A percentile compares a stretch with the other conserved stretches of the same genome.
phyloP scores from a whole-genome alignment of 2,329 filamentous ascomycete species.

The Delphinella strobiligena region DNA sequence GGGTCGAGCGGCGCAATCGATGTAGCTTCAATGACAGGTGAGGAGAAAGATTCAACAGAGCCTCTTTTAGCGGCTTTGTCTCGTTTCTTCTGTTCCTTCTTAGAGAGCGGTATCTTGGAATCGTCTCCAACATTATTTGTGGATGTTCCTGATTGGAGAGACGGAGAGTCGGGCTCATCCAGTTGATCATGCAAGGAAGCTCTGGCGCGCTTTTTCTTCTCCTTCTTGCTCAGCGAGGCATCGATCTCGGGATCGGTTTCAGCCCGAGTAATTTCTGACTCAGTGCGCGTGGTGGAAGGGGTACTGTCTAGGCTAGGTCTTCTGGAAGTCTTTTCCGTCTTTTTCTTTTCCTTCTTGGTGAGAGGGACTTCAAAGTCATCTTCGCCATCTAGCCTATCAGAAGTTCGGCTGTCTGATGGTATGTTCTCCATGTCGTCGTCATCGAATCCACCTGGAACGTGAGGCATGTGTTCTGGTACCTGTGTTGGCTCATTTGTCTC shows the following conservation, averaged over 20 bases:
- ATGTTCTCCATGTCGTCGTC: conserved; percentile 19
- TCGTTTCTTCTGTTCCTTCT: conserved; percentile 28
- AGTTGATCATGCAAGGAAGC: conserved; percentile 1
- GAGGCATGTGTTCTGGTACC: conserved; percentile 31
- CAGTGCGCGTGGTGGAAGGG: too few relatives aligned
- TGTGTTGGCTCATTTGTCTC: conserved; percentile 46
- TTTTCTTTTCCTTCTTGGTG: conserved; percentile 9
- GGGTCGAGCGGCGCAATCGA: too few relatives aligned
- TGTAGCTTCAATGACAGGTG: conserved; percentile 2
- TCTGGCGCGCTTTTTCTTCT: conserved; percentile 4
- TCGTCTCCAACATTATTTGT: conserved; percentile 19
- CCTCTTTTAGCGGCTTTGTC: conserved; percentile 14
- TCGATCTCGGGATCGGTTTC: conserved; percentile 13
- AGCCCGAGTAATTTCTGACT: too few relatives aligned
- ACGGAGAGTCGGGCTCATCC: neutral
- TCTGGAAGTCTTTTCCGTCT: conserved; percentile 29
- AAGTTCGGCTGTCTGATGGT: conserved; percentile 7
- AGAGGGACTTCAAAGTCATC: conserved; percentile 6
- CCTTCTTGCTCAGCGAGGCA: too few relatives aligned
- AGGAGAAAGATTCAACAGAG: conserved; percentile 1
- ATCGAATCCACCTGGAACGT: conserved; percentile 52
- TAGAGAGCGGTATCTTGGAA: conserved; percentile 19
- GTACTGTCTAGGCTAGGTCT: neutral
- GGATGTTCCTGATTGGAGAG: conserved; percentile 2
- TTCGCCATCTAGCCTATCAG: conserved; percentile 9